Percentiles rank a stretch among this genome's conserved stretches.
Evolutionary conservation across 208 protist species (phyloP).

Genomic region (Phytomonas sp.): DNA sequence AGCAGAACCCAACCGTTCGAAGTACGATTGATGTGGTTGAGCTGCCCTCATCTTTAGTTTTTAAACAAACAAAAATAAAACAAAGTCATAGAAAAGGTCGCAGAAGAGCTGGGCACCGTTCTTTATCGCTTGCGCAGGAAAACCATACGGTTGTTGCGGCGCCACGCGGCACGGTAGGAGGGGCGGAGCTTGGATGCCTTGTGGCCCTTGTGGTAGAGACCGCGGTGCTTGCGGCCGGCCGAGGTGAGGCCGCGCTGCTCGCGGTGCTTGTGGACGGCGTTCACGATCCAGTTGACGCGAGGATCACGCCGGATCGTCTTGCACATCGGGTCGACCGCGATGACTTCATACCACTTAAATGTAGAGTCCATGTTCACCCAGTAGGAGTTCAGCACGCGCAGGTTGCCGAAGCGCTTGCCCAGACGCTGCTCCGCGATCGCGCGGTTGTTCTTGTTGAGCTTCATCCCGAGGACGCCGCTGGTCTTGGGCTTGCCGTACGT

Average conservation of each 20-base stretch:
- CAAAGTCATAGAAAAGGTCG: slow-evolving; percentile 2
- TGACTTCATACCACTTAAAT: slow-evolving; percentile 98
- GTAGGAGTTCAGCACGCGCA: slow-evolving; percentile 99
- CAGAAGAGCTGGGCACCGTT: neutral
- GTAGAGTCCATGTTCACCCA: slow-evolving; percentile 97
- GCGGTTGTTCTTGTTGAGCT: slow-evolving; percentile 94
- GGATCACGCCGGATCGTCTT: slow-evolving; percentile 97
- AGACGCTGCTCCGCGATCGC: slow-evolving; percentile 96
- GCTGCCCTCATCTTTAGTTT: neutral
- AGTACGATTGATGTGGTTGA: no score
- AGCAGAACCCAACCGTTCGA: no score
- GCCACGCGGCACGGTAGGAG: slow-evolving; percentile 95
- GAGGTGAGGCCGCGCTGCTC: slow-evolving; percentile 98
- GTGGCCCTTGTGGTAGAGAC: slow-evolving; percentile 95
- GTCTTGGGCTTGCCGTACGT: slow-evolving; percentile 98
- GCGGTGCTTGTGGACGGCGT: slow-evolving; percentile 95
- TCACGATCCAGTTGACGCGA: slow-evolving; percentile 99
- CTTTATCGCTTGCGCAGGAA: slow-evolving; percentile 90
- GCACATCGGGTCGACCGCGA: slow-evolving; percentile 98
- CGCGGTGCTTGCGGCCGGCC: slow-evolving; percentile 94
- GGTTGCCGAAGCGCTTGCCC: slow-evolving; percentile 91
- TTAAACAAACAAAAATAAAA: neutral
- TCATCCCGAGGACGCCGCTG: slow-evolving; percentile 96
- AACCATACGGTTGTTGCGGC: slow-evolving; percentile 96
- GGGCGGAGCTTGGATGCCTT: slow-evolving; percentile 93